Percentiles rank a stretch among this genome's conserved stretches.
phyloP scores from a whole-genome alignment of 2,329 filamentous ascomycete species.

The Ophiognomonia clavigignenti-juglandacearum region DNA sequence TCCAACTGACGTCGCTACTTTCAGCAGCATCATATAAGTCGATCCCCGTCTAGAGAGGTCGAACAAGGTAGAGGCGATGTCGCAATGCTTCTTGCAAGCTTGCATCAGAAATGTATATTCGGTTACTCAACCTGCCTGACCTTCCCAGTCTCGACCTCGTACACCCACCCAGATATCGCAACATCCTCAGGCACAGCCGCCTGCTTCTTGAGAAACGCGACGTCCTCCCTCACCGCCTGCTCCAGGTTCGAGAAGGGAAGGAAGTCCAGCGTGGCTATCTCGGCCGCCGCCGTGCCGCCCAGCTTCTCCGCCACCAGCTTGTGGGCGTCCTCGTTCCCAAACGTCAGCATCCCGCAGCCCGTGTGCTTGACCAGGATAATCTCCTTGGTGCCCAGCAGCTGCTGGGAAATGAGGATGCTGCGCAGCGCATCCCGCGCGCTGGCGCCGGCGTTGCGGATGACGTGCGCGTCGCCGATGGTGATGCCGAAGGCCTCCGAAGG shows the following conservation, averaged over 20 bases:
- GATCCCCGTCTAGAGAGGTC: no score
- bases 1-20: no score
- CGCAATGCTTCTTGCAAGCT: no score
- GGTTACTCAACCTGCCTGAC: constrained; percentile 5
- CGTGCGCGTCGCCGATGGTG: constrained; percentile 69
- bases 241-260: constrained; percentile 61
- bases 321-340: constrained; percentile 54
- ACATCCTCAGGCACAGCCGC: constrained; percentile 56
- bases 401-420: constrained; percentile 72
- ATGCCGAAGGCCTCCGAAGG: constrained; percentile 66
- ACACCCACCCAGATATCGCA: constrained; percentile 67
- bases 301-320: constrained; percentile 55
- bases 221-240: constrained; percentile 60
- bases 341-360: constrained; percentile 70
- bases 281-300: constrained; percentile 42
- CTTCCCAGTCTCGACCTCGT: constrained; percentile 70
- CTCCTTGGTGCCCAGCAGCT: constrained; percentile 71
- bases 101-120: no score
- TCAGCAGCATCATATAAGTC: no score
- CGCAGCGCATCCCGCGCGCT: constrained; percentile 65
- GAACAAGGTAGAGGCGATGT: no score
- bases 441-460: constrained; percentile 70
- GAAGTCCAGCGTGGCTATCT: constrained; percentile 47
- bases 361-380: constrained; percentile 72
- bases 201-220: constrained; percentile 55